Evolutionary conservation across 2,329 filamentous ascomycete species (phyloP), one percentile per base, ranked within the genome.

Genomic region (Capronia coronata): DNA sequence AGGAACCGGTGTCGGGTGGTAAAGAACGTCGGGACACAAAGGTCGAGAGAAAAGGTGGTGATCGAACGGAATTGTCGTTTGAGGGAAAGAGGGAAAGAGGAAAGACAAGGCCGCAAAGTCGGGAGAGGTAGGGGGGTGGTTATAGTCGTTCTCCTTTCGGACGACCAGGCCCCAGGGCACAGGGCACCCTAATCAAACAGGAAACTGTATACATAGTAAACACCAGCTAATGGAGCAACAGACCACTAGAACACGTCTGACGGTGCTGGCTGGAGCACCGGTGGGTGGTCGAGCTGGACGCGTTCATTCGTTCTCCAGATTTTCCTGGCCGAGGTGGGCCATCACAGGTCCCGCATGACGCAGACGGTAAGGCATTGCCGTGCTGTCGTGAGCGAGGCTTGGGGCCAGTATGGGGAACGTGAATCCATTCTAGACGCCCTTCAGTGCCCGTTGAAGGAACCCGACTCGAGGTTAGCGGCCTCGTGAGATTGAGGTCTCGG

Each of bases 1-100:
- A 48, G 19, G 49, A 52, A 52, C 49, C 49, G 43, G 18, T 38
- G 37, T 35, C n/a, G 34, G 16, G 14, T 25, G 19, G 43, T 43
- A 54, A 54, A 9, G 51, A 54, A 41, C 43, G 51, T 49, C 13
- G 43, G 43, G 51, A 54, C 51, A 54, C 51, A 46, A 54, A 54
- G 51, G 51, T 54, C 51, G 39, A 47, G 11, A 18, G 34, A 37
- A 37, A n/a, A 18, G 14, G 18, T 18, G 34, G 18, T 37, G 34
- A 13, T n/a, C n/a, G n/a, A n/a, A n/a, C n/a, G n/a, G n/a, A n/a
- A n/a, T n/a, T n/a, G n/a, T n/a, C n/a, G n/a, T n/a, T n/a, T n/a
- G n/a, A n/a, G n/a, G n/a, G n/a, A n/a, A n/a, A n/a, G n/a, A n/a
- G n/a, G n/a, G n/a, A n/a, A n/a, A 11, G 18, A 19, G 34, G 19